A percentile compares a stretch with the other conserved stretches of the same genome.
These are phyloP conservation scores for Cystoderma amianthinum DNA, from an alignment of 768 basidiomycete species.

Conservation along the genomic window DNA sequence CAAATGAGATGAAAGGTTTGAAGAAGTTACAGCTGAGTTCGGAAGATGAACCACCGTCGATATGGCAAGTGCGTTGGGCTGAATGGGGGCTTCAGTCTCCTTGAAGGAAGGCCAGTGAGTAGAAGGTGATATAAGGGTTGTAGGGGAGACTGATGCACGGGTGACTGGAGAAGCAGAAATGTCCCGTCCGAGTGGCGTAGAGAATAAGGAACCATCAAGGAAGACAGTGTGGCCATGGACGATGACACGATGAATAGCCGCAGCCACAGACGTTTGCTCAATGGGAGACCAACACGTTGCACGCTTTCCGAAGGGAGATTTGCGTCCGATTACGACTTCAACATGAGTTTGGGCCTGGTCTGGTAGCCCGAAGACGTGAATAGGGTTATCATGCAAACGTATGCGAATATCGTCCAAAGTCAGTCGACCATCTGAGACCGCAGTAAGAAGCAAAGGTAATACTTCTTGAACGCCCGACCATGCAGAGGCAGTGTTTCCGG, in stretches of 20 bases:
- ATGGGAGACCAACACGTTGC: conserved; percentile 79
- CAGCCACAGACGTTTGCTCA: conserved; percentile 51
- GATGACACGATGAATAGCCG: conserved; percentile 85
- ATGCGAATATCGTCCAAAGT: conserved; percentile 76
- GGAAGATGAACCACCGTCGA: conserved; percentile 9
- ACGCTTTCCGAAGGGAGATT: conserved; percentile 44
- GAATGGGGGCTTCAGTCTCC: background rate
- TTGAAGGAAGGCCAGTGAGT: background rate
- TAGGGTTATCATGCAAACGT: conserved; percentile 90
- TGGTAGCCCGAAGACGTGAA: conserved; percentile 84
- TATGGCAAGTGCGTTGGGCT: conserved; percentile 1
- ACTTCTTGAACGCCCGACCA: conserved; percentile 84
- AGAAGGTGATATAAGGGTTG: background rate
- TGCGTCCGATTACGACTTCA: conserved; percentile 86
- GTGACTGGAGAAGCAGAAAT: conserved; percentile 56
- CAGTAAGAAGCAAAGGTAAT: conserved; percentile 80
- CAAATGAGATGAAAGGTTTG: conserved; percentile 33
- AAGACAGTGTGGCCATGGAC: conserved; percentile 85
- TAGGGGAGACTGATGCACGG: conserved; percentile 21
- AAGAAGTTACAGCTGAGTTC: conserved; percentile 21
- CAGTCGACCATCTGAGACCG: conserved; percentile 73
- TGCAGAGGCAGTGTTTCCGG: conserved; percentile 52
- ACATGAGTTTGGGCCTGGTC: conserved; percentile 84
- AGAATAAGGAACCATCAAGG: conserved; percentile 74
- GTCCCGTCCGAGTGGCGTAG: conserved; percentile 59